Percentiles rank a stretch among this genome's conserved stretches.
These are phyloP conservation scores for Ophiostoma ulmi DNA, from an alignment of 2,329 filamentous ascomycete genomes.

Conservation along the genomic window DNA sequence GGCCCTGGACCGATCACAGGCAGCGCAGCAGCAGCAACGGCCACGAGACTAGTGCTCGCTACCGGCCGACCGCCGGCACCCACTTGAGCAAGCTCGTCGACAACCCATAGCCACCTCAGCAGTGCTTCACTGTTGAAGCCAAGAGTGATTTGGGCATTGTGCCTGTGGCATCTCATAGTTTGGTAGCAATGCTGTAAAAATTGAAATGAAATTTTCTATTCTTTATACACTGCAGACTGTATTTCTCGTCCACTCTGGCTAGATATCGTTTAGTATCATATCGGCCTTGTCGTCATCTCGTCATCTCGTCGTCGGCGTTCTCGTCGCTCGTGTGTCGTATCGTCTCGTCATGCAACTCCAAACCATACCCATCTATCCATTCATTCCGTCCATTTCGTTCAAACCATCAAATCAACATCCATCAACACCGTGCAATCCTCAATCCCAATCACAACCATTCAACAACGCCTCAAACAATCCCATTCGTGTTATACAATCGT, in stretches of 20 bases:
- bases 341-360: background rate
- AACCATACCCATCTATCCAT: background rate
- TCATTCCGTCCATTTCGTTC: no score
- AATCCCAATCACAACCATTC: slow-evolving; percentile 7
- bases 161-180: background rate
- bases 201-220: background rate
- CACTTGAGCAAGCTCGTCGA: no score
- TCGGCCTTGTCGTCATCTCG: background rate
- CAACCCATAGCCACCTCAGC: no score
- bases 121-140: background rate
- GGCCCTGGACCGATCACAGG: no score
- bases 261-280: background rate
- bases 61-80: no score
- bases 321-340: background rate
- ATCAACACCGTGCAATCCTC: background rate
- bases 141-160: background rate
- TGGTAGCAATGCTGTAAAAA: background rate
- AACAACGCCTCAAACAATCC: slow-evolving; percentile 4
- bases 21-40: no score
- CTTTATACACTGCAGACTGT: slow-evolving; percentile 4
- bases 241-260: background rate
- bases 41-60: no score
- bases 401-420: background rate
- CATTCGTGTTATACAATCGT: slow-evolving; percentile 4
- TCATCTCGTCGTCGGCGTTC: background rate